Conservation (phyloP, 345 rosid species). For the Gossypioides kirkii region DNA sequence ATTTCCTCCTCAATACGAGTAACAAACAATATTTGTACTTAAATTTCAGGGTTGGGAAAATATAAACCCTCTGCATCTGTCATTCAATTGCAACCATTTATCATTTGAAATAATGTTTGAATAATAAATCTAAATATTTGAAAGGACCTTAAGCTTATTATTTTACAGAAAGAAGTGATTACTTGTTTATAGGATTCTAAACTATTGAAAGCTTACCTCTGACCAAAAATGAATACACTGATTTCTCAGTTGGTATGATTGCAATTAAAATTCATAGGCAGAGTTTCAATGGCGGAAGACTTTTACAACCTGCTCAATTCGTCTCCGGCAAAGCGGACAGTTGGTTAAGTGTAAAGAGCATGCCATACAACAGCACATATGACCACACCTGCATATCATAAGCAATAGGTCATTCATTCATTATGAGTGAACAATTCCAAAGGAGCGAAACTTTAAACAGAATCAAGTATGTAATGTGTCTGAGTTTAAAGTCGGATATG, state of each 20-base stretch:
- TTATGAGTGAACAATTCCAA: neutral
- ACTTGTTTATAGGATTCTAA: neutral
- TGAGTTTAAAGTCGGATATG: neutral
- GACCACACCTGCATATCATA: constrained; percentile 72
- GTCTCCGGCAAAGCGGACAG: constrained; percentile 86
- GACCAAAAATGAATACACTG: neutral
- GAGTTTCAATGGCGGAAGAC: constrained; percentile 66
- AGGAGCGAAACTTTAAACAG: neutral
- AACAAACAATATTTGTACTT: neutral
- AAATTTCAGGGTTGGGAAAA: neutral
- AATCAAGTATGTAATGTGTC: neutral
- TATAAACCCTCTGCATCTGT: neutral
- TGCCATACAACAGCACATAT: constrained; percentile 85
- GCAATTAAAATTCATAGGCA: neutral
- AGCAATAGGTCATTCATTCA: neutral
- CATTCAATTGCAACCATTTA: neutral
- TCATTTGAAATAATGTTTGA: neutral
- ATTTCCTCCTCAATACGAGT: too few species aligned
- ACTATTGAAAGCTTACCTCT: neutral
- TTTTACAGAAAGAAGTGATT: constrained; percentile 14
- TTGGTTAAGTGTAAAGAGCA: constrained; percentile 67
- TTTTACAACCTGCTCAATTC: constrained; percentile 78
- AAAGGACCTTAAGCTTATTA: neutral
- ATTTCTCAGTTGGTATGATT: neutral
- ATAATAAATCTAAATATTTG: neutral